Base-by-base conservation (phyloP, 2,329 filamentous ascomycete species). In the Septoria linicola region DNA sequence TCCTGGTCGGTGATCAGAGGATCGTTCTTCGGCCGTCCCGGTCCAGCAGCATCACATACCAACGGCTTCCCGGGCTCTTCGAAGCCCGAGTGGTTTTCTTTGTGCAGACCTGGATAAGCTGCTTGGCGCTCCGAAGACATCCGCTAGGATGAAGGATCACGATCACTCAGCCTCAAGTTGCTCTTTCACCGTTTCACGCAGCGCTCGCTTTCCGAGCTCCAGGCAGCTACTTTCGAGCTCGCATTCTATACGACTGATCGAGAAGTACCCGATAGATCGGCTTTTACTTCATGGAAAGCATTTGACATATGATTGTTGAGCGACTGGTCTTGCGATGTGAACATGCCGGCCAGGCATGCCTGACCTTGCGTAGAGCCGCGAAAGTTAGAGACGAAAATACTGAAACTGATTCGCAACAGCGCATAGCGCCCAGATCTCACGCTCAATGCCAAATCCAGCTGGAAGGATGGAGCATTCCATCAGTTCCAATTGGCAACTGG, bases 151-250 rank as follows among this genome's bases (percentile, higher is more conserved):
- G 14, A 3, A 2, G 19, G 14, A 16, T 37, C 43, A 31, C 31
- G 31, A 46, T 32, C 37, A 32, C 36, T 23, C 45, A 14, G 21
- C 13, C 27, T 21, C 27, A 17, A 23, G 36, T 21, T 46, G 43
- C 23, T 6, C 46, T 23, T 30, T 13, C 27, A 34, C 34, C 23
- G 16, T 17, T 31, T 14, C 31, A 23, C 35, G 13, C 35, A 21
- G 11, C 16, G 11, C 21, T 27, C 23, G 11, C 35, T n/a, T 1
- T 32, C 20, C 19, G 19, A 20, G 16, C 21, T 31, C 36, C 34
- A 48, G 35, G 44, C 44, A 40, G 23, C 44, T 35, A 35, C 44
- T 40, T 48, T 48, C 44, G 21, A 40, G 21, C 32, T 40, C 40
- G 40, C 40, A 27, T 42, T 14, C 40, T 30, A 42, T 30, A 20